Evolutionary conservation across 2,329 filamentous ascomycete species (phyloP).

Genomic region (Penicillium sp.): DNA sequence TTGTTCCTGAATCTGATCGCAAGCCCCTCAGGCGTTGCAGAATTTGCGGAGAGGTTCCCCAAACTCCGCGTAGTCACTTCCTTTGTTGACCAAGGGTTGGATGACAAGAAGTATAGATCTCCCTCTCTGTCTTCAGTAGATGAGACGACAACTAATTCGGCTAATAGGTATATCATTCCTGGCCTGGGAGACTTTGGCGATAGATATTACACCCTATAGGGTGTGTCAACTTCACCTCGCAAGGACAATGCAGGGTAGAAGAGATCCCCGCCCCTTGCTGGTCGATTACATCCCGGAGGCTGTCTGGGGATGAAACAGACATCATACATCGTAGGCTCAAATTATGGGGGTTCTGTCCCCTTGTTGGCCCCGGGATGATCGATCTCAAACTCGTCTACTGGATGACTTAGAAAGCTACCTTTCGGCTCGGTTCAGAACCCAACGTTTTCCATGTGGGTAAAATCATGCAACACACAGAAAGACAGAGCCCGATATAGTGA

Average conservation of each 20-base stretch:
- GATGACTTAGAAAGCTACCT: background rate
- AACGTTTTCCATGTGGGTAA: background rate
- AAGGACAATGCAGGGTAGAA: background rate
- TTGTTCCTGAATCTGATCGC: constrained; percentile 96
- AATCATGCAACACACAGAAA: background rate
- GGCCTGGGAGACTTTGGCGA: constrained; percentile 96
- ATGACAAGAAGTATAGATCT: constrained; percentile 87
- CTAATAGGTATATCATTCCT: constrained; percentile 84
- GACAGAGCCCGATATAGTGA: background rate
- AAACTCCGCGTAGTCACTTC: constrained; percentile 90
- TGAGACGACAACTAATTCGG: constrained; percentile 18
- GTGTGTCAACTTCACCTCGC: background rate
- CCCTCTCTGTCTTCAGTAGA: background rate
- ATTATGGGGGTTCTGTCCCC: background rate
- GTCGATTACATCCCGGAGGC: background rate
- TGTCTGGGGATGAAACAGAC: background rate
- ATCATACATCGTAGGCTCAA: background rate
- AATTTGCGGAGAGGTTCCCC: constrained; percentile 88
- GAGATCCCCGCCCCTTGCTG: background rate
- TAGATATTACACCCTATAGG: constrained; percentile 87
- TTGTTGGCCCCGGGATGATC: background rate
- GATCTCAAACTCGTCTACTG: background rate
- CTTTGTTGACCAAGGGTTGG: constrained; percentile 93
- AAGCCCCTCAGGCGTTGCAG: constrained; percentile 89
- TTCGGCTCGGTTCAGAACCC: background rate